phyloP scores from a whole-genome alignment of 202 grass and related monocot genomes.

The Schoenoplectus triqueter region DNA sequence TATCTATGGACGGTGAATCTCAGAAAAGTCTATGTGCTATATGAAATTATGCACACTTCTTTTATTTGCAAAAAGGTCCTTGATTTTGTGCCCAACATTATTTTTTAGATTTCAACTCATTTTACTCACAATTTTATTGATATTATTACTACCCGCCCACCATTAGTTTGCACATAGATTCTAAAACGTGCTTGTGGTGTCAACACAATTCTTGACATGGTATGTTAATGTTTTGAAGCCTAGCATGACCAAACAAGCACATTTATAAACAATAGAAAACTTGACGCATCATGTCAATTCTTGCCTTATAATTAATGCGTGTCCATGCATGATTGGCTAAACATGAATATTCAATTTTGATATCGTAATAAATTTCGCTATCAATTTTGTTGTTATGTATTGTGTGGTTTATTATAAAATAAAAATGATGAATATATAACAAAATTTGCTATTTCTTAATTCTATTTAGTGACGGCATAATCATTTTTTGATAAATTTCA shows the following conservation, averaged over 20 bases:
- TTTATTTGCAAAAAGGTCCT: conserved; percentile 12
- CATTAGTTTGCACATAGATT: not conserved
- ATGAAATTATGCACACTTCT: not conserved
- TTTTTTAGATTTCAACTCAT: not conserved
- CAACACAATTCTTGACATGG: not conserved
- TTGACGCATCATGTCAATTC: not conserved
- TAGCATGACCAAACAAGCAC: not conserved
- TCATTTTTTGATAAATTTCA: too few relatives aligned
- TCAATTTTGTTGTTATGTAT: not conserved
- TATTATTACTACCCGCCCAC: not conserved
- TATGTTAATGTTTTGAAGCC: not conserved
- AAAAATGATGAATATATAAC: not conserved
- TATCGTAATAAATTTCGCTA: not conserved
- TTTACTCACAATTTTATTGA: conserved; percentile 1
- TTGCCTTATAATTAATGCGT: not conserved
- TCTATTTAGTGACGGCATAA: too few relatives aligned
- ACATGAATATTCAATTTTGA: not conserved
- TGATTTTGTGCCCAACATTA: not conserved
- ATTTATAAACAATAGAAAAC: not conserved
- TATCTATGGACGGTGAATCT: not conserved
- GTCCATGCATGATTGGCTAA: not conserved
- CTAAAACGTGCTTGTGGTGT: not conserved
- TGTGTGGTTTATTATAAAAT: not conserved
- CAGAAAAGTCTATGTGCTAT: not conserved
- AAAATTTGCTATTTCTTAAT: not conserved